Evolutionary conservation across 805 yeast genomes (phyloP), one percentile per base, ranked within the genome.

Genomic region (Hanseniaspora lindneri): DNA sequence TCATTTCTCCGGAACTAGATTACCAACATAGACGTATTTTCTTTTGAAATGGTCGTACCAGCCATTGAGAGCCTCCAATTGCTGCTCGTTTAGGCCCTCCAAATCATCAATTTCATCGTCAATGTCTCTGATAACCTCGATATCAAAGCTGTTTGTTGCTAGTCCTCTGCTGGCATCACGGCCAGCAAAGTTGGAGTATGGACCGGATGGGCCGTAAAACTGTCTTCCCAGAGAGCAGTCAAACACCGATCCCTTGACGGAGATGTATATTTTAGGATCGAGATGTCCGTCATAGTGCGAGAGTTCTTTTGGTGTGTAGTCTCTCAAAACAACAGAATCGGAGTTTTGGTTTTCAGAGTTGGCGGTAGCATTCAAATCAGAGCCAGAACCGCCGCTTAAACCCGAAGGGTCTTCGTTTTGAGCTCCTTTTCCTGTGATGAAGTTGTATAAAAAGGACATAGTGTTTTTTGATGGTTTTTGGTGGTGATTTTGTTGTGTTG

Each of bases 161-260:
- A 89, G 72, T 0, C 96, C 97, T 54, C 97, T 71, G 0, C 94
- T 81, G 3, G 96, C 96, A 66, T 89, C 97, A 55, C 84, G 81
- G 1, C 97, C 97, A 0, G 96, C 96, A 70, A 89, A 89, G 60
- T 83, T 85, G 37, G 83, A 79, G 65, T 89, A 89, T 0, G 96
- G 95, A 0, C 96, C 96, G 27, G 89, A 84, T 6, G 97, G 97
- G 0, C 97, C 97, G 63, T 89, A 89, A 61, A 89, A 88, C 41
- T 75, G 74, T 54, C 88, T 75, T 0, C 94, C 94, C 10, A 70
- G 68, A 4, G 84, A 69, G 19, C 86, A 94, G 59, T 89, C 96
- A 58, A 74, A 89, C 2, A 89, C 95, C 23, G 72, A 79, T 1
- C 95, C 94, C 55, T 73, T 76, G n/a, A 89, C 85, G 0, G 85